A percentile compares a stretch with the other conserved stretches of the same genome.
These are phyloP conservation scores for Spathaspora passalidarum DNA, from an alignment of 805 yeast species.

Conservation along the genomic window DNA sequence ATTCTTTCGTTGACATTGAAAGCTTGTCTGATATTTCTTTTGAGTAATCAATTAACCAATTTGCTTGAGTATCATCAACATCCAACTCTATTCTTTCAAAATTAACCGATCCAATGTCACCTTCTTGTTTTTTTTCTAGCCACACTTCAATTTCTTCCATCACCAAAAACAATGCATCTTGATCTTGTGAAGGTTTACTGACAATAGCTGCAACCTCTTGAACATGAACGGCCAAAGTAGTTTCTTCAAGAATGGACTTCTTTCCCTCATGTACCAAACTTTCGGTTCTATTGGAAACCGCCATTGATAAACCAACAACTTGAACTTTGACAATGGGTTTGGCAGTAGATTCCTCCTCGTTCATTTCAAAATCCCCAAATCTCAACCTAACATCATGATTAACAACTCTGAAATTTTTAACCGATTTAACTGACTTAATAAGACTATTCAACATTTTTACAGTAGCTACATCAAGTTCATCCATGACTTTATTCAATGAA, in stretches of 20 bases:
- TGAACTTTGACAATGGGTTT: conserved; percentile 6
- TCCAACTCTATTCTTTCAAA: conserved; percentile 17
- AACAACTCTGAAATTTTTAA: conserved; percentile 45
- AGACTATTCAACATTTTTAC: conserved; percentile 40
- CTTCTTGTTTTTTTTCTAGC: conserved; percentile 21
- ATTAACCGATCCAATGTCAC: conserved; percentile 16
- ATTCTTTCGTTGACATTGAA: conserved; percentile 14
- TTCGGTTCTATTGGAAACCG: conserved; percentile 2
- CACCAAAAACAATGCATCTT: conserved; percentile 13
- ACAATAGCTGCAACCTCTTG: conserved; percentile 23
- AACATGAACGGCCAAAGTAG: conserved; percentile 29
- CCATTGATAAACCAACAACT: neutral
- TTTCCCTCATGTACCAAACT: conserved; percentile 3
- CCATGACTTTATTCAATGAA: conserved; percentile 52
- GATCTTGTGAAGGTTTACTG: conserved; percentile 19
- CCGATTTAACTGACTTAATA: conserved; percentile 28
- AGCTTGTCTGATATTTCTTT: conserved; percentile 10
- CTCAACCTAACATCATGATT: conserved; percentile 43
- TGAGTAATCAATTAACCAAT: conserved; percentile 20
- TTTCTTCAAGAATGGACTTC: conserved; percentile 8
- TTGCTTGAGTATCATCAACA: conserved; percentile 17
- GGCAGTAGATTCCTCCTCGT: conserved; percentile 8
- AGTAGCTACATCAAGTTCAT: conserved; percentile 60
- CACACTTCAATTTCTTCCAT: conserved; percentile 36
- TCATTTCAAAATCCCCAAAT: conserved; percentile 30